Conservation (phyloP, 768 basidiomycete genomes). For the Dentipellis sp. region DNA sequence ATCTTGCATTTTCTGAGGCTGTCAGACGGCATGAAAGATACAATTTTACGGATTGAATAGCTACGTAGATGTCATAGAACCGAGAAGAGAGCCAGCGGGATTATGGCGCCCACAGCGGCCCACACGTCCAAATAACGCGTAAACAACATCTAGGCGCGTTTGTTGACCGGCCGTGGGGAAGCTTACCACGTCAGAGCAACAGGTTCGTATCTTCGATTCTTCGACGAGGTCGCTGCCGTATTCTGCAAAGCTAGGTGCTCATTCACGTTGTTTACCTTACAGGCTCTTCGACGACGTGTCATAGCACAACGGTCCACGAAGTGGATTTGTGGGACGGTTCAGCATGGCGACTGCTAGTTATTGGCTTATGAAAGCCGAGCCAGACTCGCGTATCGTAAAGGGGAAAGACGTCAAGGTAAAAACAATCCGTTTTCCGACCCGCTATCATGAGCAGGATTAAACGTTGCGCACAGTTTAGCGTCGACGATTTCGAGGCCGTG, state of each 20-base stretch:
- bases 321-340: no score
- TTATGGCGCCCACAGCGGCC: not conserved
- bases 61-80: no score
- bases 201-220: no score
- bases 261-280: no score
- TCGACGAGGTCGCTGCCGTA: no score
- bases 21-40: no score
- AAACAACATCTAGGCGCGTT: not conserved
- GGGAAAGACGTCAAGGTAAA: conserved; percentile 78
- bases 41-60: no score
- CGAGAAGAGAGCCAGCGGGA: no score
- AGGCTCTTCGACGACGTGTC: no score
- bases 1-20: no score
- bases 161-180: not conserved
- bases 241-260: no score
- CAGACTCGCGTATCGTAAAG: conserved; percentile 75
- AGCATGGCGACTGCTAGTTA: conserved; percentile 11
- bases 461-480: conserved; percentile 55
- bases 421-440: not conserved
- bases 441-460: not conserved
- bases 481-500: conserved; percentile 73
- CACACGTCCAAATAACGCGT: not conserved
- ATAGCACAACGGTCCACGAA: no score
- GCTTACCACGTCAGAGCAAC: not conserved
- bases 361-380: conserved; percentile 86